Percentiles rank a stretch among this genome's conserved stretches.
Conservation (phyloP, 139 green algal species). For the Coelastrella sp. region DNA sequence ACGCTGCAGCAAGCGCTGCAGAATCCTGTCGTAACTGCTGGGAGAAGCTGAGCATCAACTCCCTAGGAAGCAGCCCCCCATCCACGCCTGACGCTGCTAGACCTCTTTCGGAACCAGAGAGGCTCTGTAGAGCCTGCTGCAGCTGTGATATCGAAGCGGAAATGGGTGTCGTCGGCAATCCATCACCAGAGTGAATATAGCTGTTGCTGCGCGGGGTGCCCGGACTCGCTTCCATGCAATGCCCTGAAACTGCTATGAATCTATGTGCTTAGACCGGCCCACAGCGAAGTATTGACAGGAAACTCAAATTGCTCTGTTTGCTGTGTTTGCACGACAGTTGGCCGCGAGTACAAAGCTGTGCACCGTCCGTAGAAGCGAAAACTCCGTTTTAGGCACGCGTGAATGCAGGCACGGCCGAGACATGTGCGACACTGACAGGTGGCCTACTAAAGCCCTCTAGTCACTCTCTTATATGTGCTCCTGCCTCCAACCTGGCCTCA, state of each 20-base stretch:
- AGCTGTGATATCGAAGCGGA: background rate
- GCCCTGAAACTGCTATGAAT: background rate
- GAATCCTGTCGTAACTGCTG: constrained; percentile 16
- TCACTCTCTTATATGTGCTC: too few relatives aligned
- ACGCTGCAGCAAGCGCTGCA: background rate
- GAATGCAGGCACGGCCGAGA: too few relatives aligned
- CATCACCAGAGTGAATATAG: background rate
- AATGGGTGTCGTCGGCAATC: background rate
- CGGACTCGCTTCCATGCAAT: background rate
- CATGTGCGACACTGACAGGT: too few relatives aligned
- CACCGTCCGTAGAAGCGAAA: too few relatives aligned
- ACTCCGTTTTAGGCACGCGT: too few relatives aligned
- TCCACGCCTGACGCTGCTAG: background rate
- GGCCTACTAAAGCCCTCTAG: too few relatives aligned
- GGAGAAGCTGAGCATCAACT: background rate
- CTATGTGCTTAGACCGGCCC: background rate
- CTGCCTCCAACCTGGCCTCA: too few relatives aligned
- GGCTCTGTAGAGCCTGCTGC: background rate
- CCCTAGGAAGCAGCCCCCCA: background rate
- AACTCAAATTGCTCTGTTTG: too few relatives aligned
- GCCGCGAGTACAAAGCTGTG: too few relatives aligned
- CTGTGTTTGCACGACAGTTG: too few relatives aligned
- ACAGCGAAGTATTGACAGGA: background rate
- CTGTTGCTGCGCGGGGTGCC: background rate
- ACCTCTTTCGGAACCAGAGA: background rate